Evolutionary conservation across 345 rosid species (phyloP).

Genomic region (Populus euphratica): DNA sequence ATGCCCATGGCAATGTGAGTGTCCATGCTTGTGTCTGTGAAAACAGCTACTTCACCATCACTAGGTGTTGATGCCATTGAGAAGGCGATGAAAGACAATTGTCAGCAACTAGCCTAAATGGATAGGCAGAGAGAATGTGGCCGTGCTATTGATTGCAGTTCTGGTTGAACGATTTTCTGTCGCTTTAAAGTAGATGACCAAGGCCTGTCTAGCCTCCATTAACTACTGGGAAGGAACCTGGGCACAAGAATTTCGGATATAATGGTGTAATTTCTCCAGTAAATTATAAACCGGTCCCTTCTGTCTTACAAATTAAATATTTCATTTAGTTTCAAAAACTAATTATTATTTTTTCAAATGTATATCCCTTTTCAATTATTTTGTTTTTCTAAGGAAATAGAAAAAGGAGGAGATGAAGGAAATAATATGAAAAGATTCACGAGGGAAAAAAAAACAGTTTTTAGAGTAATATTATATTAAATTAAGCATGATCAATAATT

Average conservation of each 20-base stretch:
- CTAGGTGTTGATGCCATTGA: neutral
- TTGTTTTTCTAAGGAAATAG: too few relatives aligned
- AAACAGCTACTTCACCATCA: slow-evolving; percentile 43
- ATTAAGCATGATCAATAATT: too few relatives aligned
- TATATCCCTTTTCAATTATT: too few relatives aligned
- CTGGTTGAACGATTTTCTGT: neutral
- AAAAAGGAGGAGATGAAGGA: too few relatives aligned
- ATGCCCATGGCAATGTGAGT: slow-evolving; percentile 56
- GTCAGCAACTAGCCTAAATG: neutral
- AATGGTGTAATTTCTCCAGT: too few relatives aligned
- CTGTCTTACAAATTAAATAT: too few relatives aligned
- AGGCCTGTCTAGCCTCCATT: neutral
- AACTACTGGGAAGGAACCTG: neutral
- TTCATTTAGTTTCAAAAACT: too few relatives aligned
- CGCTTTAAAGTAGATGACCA: neutral
- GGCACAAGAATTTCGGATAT: neutral
- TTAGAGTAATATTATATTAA: too few relatives aligned
- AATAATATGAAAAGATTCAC: too few relatives aligned
- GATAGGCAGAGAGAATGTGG: neutral
- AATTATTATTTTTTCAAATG: too few relatives aligned
- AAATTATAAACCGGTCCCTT: too few relatives aligned
- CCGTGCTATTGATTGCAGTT: neutral
- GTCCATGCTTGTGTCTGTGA: slow-evolving; percentile 50
- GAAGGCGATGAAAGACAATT: neutral
- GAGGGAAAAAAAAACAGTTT: too few relatives aligned